These are phyloP conservation scores for Botrytis aclada DNA, from an alignment of 2,329 filamentous ascomycete genomes.

Conservation along the genomic window DNA sequence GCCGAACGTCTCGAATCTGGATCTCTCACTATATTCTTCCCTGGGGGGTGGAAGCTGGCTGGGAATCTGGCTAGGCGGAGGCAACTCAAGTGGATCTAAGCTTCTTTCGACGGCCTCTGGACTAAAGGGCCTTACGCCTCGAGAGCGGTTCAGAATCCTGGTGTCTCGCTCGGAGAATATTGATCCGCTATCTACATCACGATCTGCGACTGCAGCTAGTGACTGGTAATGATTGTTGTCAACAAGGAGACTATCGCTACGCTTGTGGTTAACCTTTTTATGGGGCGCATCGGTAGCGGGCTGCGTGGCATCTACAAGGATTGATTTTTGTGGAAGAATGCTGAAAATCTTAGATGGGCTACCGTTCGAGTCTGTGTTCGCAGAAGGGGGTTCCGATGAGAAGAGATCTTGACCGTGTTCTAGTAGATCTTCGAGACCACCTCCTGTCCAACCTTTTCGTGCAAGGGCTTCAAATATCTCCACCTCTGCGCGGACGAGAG, in stretches of 20 bases:
- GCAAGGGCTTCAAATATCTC: constrained; percentile 67
- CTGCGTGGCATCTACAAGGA: constrained; percentile 52
- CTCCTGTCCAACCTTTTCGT: constrained; percentile 65
- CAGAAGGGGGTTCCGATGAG: constrained; percentile 42
- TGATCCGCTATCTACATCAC: constrained; percentile 44
- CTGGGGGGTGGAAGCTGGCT: neutral
- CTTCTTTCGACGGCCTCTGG: constrained; percentile 41
- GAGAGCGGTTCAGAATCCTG: constrained; percentile 47
- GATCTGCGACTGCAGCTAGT: constrained; percentile 46
- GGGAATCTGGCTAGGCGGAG: constrained; percentile 2
- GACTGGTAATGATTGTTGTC: constrained; percentile 57
- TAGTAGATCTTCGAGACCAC: constrained; percentile 62
- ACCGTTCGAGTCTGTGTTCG: constrained; percentile 40
- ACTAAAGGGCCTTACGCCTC: constrained; percentile 57
- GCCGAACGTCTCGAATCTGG: neutral
- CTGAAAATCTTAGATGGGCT: constrained; percentile 54
- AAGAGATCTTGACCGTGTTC: constrained; percentile 63
- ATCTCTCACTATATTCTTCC: constrained; percentile 11
- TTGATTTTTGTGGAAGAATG: constrained; percentile 62
- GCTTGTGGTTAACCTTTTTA: constrained; percentile 39
- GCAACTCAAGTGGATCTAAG: constrained; percentile 28
- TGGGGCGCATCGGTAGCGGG: constrained; percentile 28
- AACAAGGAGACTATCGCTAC: constrained; percentile 55
- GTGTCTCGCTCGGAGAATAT: constrained; percentile 48
- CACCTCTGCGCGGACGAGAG: constrained; percentile 64